These are phyloP conservation scores for Petunia hybrid DNA, from an alignment of 305 asterid genomes.

Conservation along the genomic window DNA sequence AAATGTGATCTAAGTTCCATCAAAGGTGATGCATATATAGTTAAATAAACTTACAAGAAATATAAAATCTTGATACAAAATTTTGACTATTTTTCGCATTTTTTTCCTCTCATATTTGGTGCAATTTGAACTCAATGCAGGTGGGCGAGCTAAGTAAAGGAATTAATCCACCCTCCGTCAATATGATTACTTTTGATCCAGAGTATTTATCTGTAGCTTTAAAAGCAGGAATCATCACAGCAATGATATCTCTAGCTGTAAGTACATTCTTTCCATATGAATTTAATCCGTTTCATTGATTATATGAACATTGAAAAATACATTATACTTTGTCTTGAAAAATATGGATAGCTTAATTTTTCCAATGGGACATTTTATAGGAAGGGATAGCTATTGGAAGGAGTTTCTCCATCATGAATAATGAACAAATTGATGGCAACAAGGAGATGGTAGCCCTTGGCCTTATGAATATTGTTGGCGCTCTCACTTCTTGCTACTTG, in stretches of 20 bases:
- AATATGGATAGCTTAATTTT: background rate
- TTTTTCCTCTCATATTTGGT: background rate
- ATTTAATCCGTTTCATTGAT: background rate
- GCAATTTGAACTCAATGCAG: constrained; percentile 39
- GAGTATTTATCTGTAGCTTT: constrained; percentile 54
- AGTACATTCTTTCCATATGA: constrained; percentile 29
- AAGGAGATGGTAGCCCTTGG: constrained; percentile 97
- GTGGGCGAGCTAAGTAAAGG: constrained; percentile 81
- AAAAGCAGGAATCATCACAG: constrained; percentile 77
- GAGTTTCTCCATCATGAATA: constrained; percentile 76
- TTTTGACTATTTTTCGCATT: background rate
- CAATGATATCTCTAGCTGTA: constrained; percentile 77
- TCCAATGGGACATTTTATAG: constrained; percentile 41
- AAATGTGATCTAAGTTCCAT: too few species aligned
- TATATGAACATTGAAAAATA: background rate
- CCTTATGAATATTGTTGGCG: constrained; percentile 87
- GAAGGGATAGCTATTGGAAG: constrained; percentile 98
- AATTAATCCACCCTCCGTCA: constrained; percentile 59
- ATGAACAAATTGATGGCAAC: constrained; percentile 88
- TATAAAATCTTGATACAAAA: background rate
- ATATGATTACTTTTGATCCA: constrained; percentile 56
- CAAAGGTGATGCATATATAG: too few species aligned
- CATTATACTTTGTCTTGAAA: background rate
- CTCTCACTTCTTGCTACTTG: constrained; percentile 89
- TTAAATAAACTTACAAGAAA: background rate